phyloP scores from a whole-genome alignment of 164 flowering plant genomes.

The Santalum album region DNA sequence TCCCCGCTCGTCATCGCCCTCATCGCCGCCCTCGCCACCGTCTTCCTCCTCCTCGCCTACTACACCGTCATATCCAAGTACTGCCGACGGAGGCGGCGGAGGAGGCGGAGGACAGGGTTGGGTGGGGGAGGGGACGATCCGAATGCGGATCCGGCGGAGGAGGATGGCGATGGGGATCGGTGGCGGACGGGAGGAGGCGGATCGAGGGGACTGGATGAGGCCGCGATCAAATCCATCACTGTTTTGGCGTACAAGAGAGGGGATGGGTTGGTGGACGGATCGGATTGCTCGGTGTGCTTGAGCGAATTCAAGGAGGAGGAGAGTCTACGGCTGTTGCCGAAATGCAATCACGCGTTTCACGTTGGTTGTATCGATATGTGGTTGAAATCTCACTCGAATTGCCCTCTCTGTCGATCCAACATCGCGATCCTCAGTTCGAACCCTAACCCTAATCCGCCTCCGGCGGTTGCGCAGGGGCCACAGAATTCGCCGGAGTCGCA shows the following conservation, averaged over 20 bases:
- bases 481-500: background rate
- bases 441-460: background rate
- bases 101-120: background rate
- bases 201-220: background rate
- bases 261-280: background rate
- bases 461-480: background rate
- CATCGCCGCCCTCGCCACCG: background rate
- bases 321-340: background rate
- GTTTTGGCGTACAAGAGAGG: background rate
- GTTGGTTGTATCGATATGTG: background rate
- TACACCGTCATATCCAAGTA: constrained; percentile 1
- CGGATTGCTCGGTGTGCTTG: constrained; percentile 1
- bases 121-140: background rate
- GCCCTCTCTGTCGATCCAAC: constrained; percentile 2
- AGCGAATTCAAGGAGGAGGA: constrained; percentile 1
- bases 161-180: background rate
- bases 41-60: background rate
- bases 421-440: background rate
- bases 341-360: constrained; percentile 2
- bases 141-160: background rate
- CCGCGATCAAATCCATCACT: background rate
- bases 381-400: constrained; percentile 1
- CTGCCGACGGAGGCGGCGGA: background rate
- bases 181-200: background rate
- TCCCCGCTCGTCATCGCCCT: background rate